Evolutionary conservation across 2,329 filamentous ascomycete species (phyloP).

Genomic region (Colletotrichum coccodes): DNA sequence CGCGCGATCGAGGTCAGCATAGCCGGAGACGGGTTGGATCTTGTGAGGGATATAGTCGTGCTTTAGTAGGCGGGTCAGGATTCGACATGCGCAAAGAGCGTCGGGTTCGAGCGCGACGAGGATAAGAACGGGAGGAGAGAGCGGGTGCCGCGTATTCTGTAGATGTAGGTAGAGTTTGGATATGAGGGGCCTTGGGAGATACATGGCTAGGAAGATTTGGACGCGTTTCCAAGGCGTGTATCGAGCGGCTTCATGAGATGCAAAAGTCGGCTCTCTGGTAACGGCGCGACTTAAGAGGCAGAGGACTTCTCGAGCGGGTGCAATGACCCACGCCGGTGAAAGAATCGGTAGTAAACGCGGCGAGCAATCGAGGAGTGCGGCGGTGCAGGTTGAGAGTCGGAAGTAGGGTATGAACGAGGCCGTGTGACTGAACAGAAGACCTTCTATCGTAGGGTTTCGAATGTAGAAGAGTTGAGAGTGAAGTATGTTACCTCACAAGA

Average conservation of each 20-base stretch:
- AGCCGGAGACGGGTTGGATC: constrained; percentile 93
- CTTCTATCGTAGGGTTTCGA: background rate
- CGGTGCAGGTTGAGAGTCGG: background rate
- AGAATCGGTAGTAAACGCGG: background rate
- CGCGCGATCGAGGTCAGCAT: constrained; percentile 85
- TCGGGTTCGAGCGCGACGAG: constrained; percentile 95
- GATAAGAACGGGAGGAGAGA: constrained; percentile 89
- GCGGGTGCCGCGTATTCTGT: constrained; percentile 85
- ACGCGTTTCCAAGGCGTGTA: constrained; percentile 43
- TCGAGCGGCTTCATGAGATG: constrained; percentile 46
- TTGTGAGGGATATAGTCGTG: constrained; percentile 98
- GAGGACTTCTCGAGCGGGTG: background rate
- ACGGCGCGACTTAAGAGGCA: background rate
- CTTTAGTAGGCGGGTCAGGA: constrained; percentile 91
- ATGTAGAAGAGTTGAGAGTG: background rate
- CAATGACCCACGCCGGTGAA: background rate
- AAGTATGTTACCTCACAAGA: background rate
- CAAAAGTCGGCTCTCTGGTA: background rate
- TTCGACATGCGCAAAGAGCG: constrained; percentile 93
- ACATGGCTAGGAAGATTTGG: constrained; percentile 69
- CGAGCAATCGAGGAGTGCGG: background rate
- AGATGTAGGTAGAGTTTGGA: constrained; percentile 93
- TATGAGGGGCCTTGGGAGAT: constrained; percentile 90
- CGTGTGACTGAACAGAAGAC: background rate
- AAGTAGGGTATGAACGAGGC: background rate